Percentiles rank a stretch among this genome's conserved stretches.
These are phyloP conservation scores for Oryza glaberrima DNA, from an alignment of 176 grass and related monocot genomes.

Conservation along the genomic window DNA sequence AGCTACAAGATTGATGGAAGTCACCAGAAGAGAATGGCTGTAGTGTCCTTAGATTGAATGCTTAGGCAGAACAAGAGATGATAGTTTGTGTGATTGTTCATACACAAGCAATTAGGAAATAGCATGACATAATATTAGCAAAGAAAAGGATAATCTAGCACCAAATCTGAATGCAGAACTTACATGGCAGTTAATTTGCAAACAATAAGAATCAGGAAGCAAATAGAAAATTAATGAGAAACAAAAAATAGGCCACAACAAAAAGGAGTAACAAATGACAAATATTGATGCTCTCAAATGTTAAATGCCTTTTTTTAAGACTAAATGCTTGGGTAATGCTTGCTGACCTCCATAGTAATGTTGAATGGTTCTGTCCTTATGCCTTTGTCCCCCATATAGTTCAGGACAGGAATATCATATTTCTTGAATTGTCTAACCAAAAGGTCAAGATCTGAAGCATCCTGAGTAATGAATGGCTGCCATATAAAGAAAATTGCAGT, in stretches of 20 bases:
- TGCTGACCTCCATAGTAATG: constrained; percentile 67
- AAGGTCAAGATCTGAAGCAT: constrained; percentile 76
- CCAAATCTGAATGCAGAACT: neutral
- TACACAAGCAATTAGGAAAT: constrained; percentile 31
- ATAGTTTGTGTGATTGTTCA: neutral
- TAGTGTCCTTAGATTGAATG: neutral
- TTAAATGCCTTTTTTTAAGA: too few relatives aligned
- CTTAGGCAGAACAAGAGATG: too few relatives aligned
- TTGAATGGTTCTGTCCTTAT: constrained; percentile 44
- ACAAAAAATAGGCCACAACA: constrained; percentile 1
- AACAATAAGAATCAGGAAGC: too few relatives aligned
- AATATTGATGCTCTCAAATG: constrained; percentile 1
- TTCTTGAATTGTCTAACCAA: constrained; percentile 54
- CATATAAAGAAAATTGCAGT: constrained; percentile 40
- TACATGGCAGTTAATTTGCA: neutral
- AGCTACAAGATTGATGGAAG: too few relatives aligned
- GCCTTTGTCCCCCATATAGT: constrained; percentile 46
- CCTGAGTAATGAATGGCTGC: constrained; percentile 89
- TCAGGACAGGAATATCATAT: constrained; percentile 69
- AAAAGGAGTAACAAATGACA: constrained; percentile 7
- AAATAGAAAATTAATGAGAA: neutral
- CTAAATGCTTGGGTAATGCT: too few relatives aligned
- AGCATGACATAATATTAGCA: neutral
- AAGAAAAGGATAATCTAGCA: too few relatives aligned
- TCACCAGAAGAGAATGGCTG: too few relatives aligned